Evolutionary conservation across 495 filamentous ascomycete species (phyloP).

Genomic region (Penicillium herquei): DNA sequence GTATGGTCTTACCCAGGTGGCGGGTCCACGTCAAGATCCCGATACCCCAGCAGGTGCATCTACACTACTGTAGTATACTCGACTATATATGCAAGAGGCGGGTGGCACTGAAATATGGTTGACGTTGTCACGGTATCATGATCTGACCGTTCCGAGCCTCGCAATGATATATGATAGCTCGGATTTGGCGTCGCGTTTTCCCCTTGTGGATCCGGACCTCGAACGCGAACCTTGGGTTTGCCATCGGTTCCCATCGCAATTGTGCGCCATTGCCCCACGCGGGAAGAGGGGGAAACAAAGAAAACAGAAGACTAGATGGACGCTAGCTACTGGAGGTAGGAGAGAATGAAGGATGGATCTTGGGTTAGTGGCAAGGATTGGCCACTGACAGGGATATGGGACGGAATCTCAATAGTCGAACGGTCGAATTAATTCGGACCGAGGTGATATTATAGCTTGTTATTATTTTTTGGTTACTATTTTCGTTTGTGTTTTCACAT

Average conservation of each 20-base stretch:
- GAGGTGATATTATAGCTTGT: neutral
- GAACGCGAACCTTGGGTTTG: conserved; percentile 15
- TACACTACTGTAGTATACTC: neutral
- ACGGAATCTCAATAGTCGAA: neutral
- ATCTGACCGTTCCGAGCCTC: conserved; percentile 7
- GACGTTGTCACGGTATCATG: no score
- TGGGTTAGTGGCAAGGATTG: neutral
- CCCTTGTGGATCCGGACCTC: conserved; percentile 19
- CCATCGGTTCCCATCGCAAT: conserved; percentile 12
- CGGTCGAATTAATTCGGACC: neutral
- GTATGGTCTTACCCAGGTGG: conserved; percentile 18
- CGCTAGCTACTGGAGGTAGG: neutral
- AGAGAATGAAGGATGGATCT: neutral
- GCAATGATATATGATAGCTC: conserved; percentile 12
- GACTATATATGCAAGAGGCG: conserved; percentile 13
- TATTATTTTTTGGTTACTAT: neutral
- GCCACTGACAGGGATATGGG: conserved; percentile 3
- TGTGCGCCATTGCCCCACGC: conserved; percentile 22
- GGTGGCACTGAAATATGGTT: conserved; percentile 17
- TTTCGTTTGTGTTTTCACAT: neutral
- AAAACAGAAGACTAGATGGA: neutral
- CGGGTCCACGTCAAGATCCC: conserved; percentile 15
- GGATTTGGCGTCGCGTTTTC: conserved; percentile 15
- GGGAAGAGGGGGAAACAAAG: conserved; percentile 12
- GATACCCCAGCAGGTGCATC: no score